Evolutionary conservation across 306 rosid species (phyloP).

Genomic region (Lagenaria siceraria): DNA sequence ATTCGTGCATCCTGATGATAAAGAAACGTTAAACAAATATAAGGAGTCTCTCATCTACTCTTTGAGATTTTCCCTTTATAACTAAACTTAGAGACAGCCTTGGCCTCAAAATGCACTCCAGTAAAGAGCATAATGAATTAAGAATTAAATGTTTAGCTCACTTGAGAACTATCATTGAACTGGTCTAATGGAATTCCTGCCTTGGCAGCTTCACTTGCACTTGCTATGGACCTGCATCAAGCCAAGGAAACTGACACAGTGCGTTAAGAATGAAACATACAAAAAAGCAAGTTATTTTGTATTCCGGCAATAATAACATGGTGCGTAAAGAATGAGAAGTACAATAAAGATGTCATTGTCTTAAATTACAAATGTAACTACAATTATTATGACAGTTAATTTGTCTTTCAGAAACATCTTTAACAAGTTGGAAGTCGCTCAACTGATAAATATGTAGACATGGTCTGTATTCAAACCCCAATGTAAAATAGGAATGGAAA

Average conservation of each 20-base stretch:
- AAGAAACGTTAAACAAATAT: not conserved
- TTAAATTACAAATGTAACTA: not conserved
- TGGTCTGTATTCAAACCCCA: not conserved
- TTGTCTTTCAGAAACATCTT: not conserved
- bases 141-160: constrained; percentile 8
- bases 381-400: not conserved
- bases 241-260: not conserved
- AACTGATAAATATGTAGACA: not conserved
- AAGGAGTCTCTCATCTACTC: not conserved
- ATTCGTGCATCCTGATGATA: not conserved
- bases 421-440: not conserved
- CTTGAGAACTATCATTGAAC: constrained; percentile 23
- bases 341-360: not conserved
- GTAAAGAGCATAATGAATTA: not conserved
- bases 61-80: not conserved
- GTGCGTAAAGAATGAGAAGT: not conserved
- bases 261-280: not conserved
- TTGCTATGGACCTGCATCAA: constrained; percentile 21
- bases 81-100: not conserved
- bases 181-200: constrained; percentile 32
- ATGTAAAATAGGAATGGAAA: not conserved
- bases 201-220: constrained; percentile 36
- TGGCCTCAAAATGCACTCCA: not conserved
- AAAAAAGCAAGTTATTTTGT: not conserved
- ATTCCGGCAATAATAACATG: not conserved